Evolutionary conservation across 208 protist genomes (phyloP).

Genomic region (Leishmania tarentolae): DNA sequence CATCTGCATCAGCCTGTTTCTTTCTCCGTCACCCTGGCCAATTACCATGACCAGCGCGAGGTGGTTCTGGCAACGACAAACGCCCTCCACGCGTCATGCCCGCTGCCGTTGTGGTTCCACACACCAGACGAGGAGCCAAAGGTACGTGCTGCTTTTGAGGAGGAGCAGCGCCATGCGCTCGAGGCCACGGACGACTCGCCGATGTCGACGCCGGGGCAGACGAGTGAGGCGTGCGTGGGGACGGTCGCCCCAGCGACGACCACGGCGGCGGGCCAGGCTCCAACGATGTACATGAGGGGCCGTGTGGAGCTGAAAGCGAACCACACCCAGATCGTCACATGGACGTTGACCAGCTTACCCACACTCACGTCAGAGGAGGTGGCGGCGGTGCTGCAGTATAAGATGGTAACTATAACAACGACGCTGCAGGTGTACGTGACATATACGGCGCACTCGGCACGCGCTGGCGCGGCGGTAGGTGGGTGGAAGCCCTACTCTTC

Average conservation of each 20-base stretch:
- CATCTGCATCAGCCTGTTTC: slow-evolving; percentile 34
- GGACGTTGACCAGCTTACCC: slow-evolving; percentile 50
- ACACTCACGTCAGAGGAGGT: slow-evolving; percentile 43
- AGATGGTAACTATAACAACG: slow-evolving; percentile 43
- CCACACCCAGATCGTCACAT: slow-evolving; percentile 46
- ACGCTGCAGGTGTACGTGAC: slow-evolving; percentile 59
- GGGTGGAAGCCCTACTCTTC: slow-evolving; percentile 18
- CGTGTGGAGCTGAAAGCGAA: slow-evolving; percentile 52
- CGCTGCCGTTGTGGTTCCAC: slow-evolving; percentile 35
- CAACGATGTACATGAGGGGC: slow-evolving; percentile 23
- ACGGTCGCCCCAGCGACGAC: slow-evolving; percentile 17
- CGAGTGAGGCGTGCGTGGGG: slow-evolving; percentile 12
- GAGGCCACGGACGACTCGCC: background rate
- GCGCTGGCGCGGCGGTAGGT: slow-evolving; percentile 4
- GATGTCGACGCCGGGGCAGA: background rate
- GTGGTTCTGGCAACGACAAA: slow-evolving; percentile 21
- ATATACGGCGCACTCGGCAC: slow-evolving; percentile 42
- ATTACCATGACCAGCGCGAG: slow-evolving; percentile 32
- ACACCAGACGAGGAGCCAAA: slow-evolving; percentile 22
- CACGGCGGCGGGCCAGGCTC: slow-evolving; percentile 10
- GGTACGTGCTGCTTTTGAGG: slow-evolving; percentile 22
- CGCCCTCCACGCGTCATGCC: slow-evolving; percentile 7
- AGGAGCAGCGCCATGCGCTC: slow-evolving; percentile 25
- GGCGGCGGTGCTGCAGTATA: slow-evolving; percentile 41
- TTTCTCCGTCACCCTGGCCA: slow-evolving; percentile 29